Conservation (phyloP, 805 yeast species). For the Cyberlindnera xishuangbannaensis region DNA sequence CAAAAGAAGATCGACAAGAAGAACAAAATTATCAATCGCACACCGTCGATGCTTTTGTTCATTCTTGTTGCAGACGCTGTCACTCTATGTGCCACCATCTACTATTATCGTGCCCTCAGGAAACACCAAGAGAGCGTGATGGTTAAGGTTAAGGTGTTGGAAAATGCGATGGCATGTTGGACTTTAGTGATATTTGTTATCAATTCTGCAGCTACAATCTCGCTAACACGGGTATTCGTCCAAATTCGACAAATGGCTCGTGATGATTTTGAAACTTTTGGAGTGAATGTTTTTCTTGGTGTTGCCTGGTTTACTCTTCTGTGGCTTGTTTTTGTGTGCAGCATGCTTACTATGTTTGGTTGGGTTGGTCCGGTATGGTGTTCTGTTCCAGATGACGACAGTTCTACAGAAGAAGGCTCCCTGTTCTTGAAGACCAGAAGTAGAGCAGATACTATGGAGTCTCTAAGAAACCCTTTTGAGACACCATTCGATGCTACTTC, state of each 20-base stretch:
- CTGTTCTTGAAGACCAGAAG: no score
- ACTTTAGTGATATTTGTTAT: constrained; percentile 32
- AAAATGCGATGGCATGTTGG: constrained; percentile 33
- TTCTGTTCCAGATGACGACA: constrained; percentile 36
- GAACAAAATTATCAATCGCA: constrained; percentile 21
- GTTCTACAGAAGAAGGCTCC: no score
- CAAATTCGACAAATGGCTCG: constrained; percentile 6
- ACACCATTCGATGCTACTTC: neutral
- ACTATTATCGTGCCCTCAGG: constrained; percentile 26
- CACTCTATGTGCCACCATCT: constrained; percentile 26
- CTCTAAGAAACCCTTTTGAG: no score
- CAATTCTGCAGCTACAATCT: constrained; percentile 27
- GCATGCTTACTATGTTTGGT: constrained; percentile 14
- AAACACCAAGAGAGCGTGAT: no score
- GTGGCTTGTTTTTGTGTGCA: constrained; percentile 31
- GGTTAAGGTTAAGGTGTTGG: constrained; percentile 20
- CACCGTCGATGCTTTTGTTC: constrained; percentile 27
- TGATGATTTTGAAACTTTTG: constrained; percentile 38
- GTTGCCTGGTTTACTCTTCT: constrained; percentile 34
- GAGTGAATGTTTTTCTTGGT: constrained; percentile 40
- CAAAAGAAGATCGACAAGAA: constrained; percentile 16
- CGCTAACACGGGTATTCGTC: constrained; percentile 28
- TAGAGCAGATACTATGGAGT: no score
- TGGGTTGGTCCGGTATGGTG: constrained; percentile 51
- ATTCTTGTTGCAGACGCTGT: constrained; percentile 27